A percentile compares a stretch with the other conserved stretches of the same genome.
Conservation (phyloP, 306 rosid species). For the Pyrus bretschneideri region DNA sequence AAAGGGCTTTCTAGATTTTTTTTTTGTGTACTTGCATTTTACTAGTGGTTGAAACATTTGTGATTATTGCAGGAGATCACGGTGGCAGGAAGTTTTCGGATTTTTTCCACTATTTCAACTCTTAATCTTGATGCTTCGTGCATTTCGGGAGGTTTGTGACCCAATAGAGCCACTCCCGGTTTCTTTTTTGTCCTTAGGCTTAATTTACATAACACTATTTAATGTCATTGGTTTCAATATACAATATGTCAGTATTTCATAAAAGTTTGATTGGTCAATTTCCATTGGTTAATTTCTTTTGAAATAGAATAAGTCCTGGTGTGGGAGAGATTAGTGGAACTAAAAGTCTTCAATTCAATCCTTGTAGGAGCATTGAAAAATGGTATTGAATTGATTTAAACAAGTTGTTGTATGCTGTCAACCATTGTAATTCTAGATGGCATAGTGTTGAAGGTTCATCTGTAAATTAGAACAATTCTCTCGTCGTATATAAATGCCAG, state of each 20-base stretch:
- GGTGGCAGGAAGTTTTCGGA: conserved; percentile 73
- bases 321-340: background rate
- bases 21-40: background rate
- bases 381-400: background rate
- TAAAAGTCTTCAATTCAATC: background rate
- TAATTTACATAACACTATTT: background rate
- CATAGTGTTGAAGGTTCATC: background rate
- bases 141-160: conserved; percentile 48
- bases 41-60: background rate
- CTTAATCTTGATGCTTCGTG: conserved; percentile 39
- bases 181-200: background rate
- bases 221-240: background rate
- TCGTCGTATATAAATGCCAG: background rate
- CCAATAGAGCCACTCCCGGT: background rate
- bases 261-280: background rate
- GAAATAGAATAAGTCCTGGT: background rate
- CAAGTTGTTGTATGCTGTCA: background rate
- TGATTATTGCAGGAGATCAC: conserved; percentile 52
- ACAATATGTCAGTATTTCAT: no score
- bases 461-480: background rate
- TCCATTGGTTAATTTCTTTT: background rate
- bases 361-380: background rate
- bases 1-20: background rate
- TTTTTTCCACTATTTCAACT: conserved; percentile 73
- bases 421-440: background rate